Evolutionary conservation across 2,329 filamentous ascomycete genomes (phyloP), one percentile per base, ranked within the genome.

Genomic region (Xylariaceae sp.): DNA sequence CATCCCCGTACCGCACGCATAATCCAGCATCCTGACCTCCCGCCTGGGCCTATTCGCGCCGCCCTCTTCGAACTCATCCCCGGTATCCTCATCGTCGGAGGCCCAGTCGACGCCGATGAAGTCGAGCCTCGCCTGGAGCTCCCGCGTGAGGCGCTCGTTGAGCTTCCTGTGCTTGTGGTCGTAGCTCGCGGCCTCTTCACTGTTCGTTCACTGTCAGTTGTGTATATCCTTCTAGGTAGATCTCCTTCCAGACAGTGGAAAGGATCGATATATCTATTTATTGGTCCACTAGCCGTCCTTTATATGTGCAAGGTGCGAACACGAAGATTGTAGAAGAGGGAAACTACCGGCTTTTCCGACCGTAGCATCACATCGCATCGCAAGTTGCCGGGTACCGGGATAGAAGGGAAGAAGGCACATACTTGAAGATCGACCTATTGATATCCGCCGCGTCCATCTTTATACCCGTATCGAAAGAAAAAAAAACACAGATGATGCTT

Each of bases 1-100:
- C 38, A 76, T 61, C 2, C 83, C 83, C 5, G 81, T 81, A 7
- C 85, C 85, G 55, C 84, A 88, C 12, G 85, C 85, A 60, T 88
- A 89, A 57, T 89, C 85, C 2, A 88, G 66, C 14, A 87, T 61
- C 31, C 72, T 71, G 29, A 78, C 66, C 40, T 51, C 54, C 53
- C 51, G 64, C 33, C 44, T 49, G 1, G 51, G 42, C 26, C 44
- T 41, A 32, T 45, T 38, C 15, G 34, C 41, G 21, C 52, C 49
- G 17, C 49, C 53, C 26, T 34, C 34, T 13, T 24, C 36, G 6
- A 36, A 48, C n/a, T 58, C 53, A 9, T 56, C 53, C 9, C 53
- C 50, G 4, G 57, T 64, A 2, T 62, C 56, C 11, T 58, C 55
- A 7, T 63, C 57, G 7, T 60, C 60, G 13, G 60, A 59, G 31